These are phyloP conservation scores for Prunus mira DNA, from an alignment of 306 rosid genomes.

Conservation along the genomic window DNA sequence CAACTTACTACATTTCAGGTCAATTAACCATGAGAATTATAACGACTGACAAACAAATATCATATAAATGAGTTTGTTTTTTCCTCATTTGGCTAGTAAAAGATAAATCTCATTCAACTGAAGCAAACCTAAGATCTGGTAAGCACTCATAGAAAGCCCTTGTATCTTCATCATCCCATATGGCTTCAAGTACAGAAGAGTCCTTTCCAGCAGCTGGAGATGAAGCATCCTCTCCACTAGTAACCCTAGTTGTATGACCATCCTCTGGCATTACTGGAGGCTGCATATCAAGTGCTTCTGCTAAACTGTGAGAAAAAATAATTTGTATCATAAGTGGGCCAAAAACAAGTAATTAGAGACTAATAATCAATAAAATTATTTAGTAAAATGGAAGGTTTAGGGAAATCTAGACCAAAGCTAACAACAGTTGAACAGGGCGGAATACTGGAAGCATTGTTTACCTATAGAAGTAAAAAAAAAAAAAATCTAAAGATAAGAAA, in stretches of 20 bases:
- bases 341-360: neutral
- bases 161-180: conserved; percentile 99
- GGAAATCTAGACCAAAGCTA: too few species aligned
- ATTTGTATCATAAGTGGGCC: conserved; percentile 9
- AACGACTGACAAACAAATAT: neutral
- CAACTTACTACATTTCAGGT: conserved; percentile 17
- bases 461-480: too few species aligned
- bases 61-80: neutral
- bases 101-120: conserved; percentile 13
- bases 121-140: conserved; percentile 94
- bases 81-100: neutral
- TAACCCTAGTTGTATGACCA: conserved; percentile 93
- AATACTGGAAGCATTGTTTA: too few species aligned
- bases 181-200: conserved; percentile 68
- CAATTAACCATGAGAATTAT: neutral
- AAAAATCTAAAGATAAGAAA: too few species aligned
- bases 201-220: conserved; percentile 84
- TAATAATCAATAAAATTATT: neutral
- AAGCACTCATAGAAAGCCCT: conserved; percentile 90
- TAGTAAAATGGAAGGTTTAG: neutral
- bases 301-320: conserved; percentile 58
- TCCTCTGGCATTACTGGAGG: conserved; percentile 99
- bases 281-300: conserved; percentile 98
- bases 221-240: conserved; percentile 85
- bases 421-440: too few species aligned